These are phyloP conservation scores for Claviceps citrina DNA, from an alignment of 2,329 filamentous ascomycete genomes.

Conservation along the genomic window DNA sequence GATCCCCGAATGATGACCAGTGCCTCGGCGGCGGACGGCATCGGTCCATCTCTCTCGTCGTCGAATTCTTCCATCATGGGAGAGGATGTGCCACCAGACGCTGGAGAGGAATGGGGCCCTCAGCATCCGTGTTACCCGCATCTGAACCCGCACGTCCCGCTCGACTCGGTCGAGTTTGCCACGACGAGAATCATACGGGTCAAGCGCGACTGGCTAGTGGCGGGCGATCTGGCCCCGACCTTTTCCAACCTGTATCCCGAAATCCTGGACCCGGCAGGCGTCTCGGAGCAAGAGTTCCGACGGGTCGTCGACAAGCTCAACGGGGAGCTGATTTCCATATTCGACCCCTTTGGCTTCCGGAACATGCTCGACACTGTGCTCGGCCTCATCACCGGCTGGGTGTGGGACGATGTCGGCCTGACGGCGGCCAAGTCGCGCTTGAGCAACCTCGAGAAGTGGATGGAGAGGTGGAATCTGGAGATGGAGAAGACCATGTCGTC, in stretches of 20 bases:
- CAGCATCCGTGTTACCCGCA: conserved; percentile 91
- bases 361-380: conserved; percentile 69
- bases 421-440: conserved; percentile 61
- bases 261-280: conserved; percentile 69
- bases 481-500: conserved; percentile 41
- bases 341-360: conserved; percentile 59
- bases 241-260: conserved; percentile 95
- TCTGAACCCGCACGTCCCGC: conserved; percentile 75
- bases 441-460: conserved; percentile 57
- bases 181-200: conserved; percentile 84
- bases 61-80: conserved; percentile 47
- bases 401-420: conserved; percentile 83
- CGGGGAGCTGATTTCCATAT: conserved; percentile 56
- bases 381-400: conserved; percentile 74
- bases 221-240: conserved; percentile 78
- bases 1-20: conserved; percentile 33
- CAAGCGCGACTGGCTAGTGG: conserved; percentile 76
- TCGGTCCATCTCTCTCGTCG: conserved; percentile 40
- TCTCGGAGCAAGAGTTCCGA: conserved; percentile 78
- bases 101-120: conserved; percentile 77
- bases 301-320: conserved; percentile 71
- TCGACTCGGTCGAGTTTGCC: conserved; percentile 56
- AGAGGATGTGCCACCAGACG: conserved; percentile 47
- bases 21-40: conserved; percentile 32
- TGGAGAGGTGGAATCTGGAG: conserved; percentile 74